phyloP scores from a whole-genome alignment of 2,329 filamentous ascomycete species.

The Coniosporium uncinatum region DNA sequence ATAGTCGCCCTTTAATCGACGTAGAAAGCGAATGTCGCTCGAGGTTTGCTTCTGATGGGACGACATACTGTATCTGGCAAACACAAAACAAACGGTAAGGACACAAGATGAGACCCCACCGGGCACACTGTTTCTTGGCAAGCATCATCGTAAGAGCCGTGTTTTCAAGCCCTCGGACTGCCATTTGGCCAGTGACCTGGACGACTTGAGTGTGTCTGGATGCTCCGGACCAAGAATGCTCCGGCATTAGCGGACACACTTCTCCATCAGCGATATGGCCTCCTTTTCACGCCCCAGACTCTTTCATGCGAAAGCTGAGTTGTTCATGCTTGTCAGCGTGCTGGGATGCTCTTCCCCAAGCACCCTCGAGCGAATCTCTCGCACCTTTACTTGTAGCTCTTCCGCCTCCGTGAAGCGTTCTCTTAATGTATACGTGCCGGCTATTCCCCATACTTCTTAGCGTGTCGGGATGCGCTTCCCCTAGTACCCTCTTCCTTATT shows the following conservation, averaged over 20 bases:
- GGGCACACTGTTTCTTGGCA: too few relatives aligned
- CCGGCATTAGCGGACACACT: too few relatives aligned
- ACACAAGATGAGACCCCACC: too few relatives aligned
- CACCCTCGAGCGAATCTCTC: slow-evolving; percentile 1
- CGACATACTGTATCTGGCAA: too few relatives aligned
- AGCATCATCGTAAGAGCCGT: too few relatives aligned
- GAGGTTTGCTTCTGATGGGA: too few relatives aligned
- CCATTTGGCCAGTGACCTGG: slow-evolving; percentile 10
- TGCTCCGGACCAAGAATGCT: not conserved
- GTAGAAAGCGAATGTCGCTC: too few relatives aligned
- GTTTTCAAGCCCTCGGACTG: too few relatives aligned
- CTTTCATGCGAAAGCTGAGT: slow-evolving; percentile 4
- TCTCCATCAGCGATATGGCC: slow-evolving; percentile 1
- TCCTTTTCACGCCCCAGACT: slow-evolving; percentile 6
- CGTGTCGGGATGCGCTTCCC: not conserved
- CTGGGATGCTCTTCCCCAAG: slow-evolving; percentile 1
- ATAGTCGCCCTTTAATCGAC: too few relatives aligned
- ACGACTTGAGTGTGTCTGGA: slow-evolving; percentile 1
- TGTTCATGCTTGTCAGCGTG: slow-evolving; percentile 4
- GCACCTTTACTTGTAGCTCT: slow-evolving; percentile 1
- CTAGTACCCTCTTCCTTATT: not conserved
- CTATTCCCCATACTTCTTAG: slow-evolving; percentile 2
- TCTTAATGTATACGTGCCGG: slow-evolving; percentile 3
- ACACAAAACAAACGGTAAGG: too few relatives aligned
- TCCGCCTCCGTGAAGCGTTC: slow-evolving; percentile 1